Evolutionary conservation across 257 asterid genomes (phyloP), one percentile per base, ranked within the genome.

Genomic region (Capsicum rhomboideum): DNA sequence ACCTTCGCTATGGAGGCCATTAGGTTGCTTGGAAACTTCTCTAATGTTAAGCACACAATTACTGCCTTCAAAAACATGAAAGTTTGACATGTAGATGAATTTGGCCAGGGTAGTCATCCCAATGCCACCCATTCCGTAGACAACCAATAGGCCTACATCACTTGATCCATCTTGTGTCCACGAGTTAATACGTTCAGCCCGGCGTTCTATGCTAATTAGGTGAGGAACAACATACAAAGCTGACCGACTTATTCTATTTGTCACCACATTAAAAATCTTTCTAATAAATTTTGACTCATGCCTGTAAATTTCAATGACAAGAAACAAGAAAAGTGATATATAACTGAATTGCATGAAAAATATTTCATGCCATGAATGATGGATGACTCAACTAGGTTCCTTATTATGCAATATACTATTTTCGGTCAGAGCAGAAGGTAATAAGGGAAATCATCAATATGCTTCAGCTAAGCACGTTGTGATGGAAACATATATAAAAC

Each of bases 41-140:
- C 84, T 79, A 8, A 86, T 74, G 66, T 79, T 83, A 59, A 71
- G 83, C 8, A 86, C 58, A 67, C 74, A 83, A 44, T 86, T 68
- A 75, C 88, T 83, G 10, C 50, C 56, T 56, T 83, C 84, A 49
- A 86, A 74, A 17, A 18, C 17, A 28, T 29, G n/a, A 71, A 40
- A 55, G 42, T 83, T 86, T 28, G 53, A 44, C 55, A 58, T 79
- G 84, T 83, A 83, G 63, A 83, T 74, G 66, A 54, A 55, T 83
- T 79, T 83, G 79, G 88, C 86, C 31, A 79, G 84, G 37, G 88
- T 86, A 9, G 83, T 79, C 84, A 79, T 86, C 69, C 84, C 85
- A 10, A 79, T 86, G 72, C 86, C 85, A 16, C 84, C 85, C 55
- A 63, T 80, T 13, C 86, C 80, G 26, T 21, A 83, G 54, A 86